Conservation (phyloP, 2,329 filamentous ascomycete genomes). For the Hirsutella minnesotensis region DNA sequence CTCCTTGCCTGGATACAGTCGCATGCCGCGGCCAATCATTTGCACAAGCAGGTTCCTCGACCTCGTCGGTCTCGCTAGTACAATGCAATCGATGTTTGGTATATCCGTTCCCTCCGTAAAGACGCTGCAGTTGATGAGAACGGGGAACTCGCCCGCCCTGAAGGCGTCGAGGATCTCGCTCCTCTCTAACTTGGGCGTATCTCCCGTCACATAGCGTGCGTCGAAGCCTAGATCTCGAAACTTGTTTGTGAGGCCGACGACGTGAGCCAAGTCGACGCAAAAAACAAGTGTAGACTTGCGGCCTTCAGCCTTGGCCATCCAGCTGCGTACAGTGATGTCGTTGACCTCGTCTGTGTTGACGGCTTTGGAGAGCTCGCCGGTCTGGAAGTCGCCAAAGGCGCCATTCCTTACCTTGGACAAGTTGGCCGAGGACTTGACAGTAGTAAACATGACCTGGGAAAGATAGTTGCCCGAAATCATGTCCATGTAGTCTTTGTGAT, state of each 20-base stretch:
- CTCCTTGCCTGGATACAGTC: conserved; percentile 65
- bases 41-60: conserved; percentile 91
- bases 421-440: conserved; percentile 73
- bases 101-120: conserved; percentile 98
- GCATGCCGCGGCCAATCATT: conserved; percentile 94
- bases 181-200: conserved; percentile 59
- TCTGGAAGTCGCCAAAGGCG: conserved; percentile 62
- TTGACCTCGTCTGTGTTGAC: conserved; percentile 79
- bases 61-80: conserved; percentile 77
- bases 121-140: conserved; percentile 88
- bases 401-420: conserved; percentile 56
- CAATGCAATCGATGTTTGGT: conserved; percentile 87
- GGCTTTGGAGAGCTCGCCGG: conserved; percentile 62
- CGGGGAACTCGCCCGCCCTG: conserved; percentile 63
- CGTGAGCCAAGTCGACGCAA: conserved; percentile 82
- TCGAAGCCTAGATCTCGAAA: conserved; percentile 73
- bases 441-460: conserved; percentile 85
- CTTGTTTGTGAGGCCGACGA: conserved; percentile 57
- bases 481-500: conserved; percentile 64
- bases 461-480: conserved; percentile 85
- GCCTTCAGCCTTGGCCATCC: conserved; percentile 62
- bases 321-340: conserved; percentile 72
- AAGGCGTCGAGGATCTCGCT: conserved; percentile 65
- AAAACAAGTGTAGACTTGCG: conserved; percentile 86
- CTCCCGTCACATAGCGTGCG: conserved; percentile 75